A percentile compares a stretch with the other conserved stretches of the same genome.
Conservation (phyloP, 2,329 filamentous ascomycete genomes). For the Dactylellina leptospora region DNA sequence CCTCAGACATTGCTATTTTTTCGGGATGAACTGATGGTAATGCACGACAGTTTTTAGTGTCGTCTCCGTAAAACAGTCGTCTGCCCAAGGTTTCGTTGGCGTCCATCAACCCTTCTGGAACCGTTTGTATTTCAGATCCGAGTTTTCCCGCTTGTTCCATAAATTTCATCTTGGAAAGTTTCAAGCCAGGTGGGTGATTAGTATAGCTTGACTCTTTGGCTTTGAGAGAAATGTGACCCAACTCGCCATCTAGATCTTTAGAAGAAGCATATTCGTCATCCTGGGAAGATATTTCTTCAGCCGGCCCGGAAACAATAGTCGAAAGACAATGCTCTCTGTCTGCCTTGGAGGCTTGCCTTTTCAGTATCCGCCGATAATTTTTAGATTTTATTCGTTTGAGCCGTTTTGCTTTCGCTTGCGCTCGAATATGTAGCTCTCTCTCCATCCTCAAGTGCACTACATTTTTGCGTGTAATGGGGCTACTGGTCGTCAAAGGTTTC, state of each 20-base stretch:
- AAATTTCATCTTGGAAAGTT: conserved; percentile 85
- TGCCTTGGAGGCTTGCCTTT: conserved; percentile 72
- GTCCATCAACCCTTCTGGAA: too few species aligned
- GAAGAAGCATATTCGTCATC: conserved; percentile 61
- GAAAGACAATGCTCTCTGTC: too few species aligned
- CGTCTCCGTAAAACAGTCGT: not conserved
- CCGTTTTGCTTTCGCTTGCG: conserved; percentile 85
- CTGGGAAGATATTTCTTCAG: too few species aligned
- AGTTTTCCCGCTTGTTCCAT: conserved; percentile 82
- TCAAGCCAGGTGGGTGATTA: conserved; percentile 69
- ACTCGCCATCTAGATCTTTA: conserved; percentile 60
- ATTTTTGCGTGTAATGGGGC: not conserved
- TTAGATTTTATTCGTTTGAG: conserved; percentile 99
- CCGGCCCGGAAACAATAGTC: too few species aligned
- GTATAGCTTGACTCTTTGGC: conserved; percentile 55
- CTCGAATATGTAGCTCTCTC: conserved; percentile 84
- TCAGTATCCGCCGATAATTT: conserved; percentile 88
- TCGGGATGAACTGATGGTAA: too few species aligned
- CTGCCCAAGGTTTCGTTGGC: not conserved
- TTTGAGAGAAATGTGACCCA: conserved; percentile 61
- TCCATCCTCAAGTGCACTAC: conserved; percentile 76
- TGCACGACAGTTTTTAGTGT: too few species aligned
- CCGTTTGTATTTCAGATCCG: not conserved
- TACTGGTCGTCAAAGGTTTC: conserved; percentile 77
- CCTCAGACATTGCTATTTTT: too few species aligned